Evolutionary conservation across 768 basidiomycete species (phyloP), one percentile per base, ranked within the genome.

Genomic region (Russula sp.): DNA sequence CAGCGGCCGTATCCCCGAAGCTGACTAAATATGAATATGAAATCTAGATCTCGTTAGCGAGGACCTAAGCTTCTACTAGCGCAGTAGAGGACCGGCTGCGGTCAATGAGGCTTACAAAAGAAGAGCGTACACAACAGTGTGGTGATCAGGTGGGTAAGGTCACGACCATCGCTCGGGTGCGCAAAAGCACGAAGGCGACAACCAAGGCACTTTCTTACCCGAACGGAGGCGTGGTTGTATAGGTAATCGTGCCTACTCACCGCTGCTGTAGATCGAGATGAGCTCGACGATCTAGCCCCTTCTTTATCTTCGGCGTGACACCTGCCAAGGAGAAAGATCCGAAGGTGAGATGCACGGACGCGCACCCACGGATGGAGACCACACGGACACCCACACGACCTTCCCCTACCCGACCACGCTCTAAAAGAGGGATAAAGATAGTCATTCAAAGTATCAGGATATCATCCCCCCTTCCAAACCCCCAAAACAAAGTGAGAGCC

Each of bases 31-130:
- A 45, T 29, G 25, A 41, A 57, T 16, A 61, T 45, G 48, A 61
- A 45, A 61, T 61, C 60, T 32, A 45, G 60, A 61, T 61, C 60
- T 45, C 13, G 25, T 42, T 18, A n/a, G n/a, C 48, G 35, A 20
- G 49, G 38, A 11, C 29, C 38, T 43, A 41, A n/a, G 42, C 48
- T 50, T 29, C 55, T 43, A 25, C 60, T 38, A 43, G 45, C 11
- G 5, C 42, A 55, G 60, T 50, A 42, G 54, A 38, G 39, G 48
- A 32, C 35, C 35, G 54, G 47, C 20, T 41, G 22, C 22, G 41
- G 25, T 36, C 60, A 61, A 61, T 29, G 60, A 57, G 56, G 55
- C 20, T 8, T 47, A 57, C 29, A 46, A 47, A 14, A 29, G 35
- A 22, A 56, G 16, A n/a, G 47, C 34, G 55, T 22, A 13, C 18